A percentile compares a stretch with the other conserved stretches of the same genome.
These are phyloP conservation scores for Aschersonia sp. DNA, from an alignment of 2,329 filamentous ascomycete species.

Conservation along the genomic window DNA sequence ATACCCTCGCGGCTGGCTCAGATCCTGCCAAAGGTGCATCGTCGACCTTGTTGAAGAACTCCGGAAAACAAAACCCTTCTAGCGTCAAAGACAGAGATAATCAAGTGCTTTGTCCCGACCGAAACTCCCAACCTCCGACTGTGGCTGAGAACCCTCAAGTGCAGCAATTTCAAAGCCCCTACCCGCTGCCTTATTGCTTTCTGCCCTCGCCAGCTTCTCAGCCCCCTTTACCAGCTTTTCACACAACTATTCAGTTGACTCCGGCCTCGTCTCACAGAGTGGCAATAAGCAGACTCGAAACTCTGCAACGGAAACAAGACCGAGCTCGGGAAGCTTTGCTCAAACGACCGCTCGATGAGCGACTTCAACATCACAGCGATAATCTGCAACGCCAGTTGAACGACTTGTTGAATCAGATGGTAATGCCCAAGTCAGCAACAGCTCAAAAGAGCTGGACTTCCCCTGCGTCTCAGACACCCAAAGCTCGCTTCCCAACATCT, in stretches of 20 bases:
- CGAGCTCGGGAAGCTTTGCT: conserved; percentile 11
- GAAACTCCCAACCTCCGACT: no score
- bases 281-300: conserved; percentile 7
- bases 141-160: no score
- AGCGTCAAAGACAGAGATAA: no score
- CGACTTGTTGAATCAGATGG: conserved; percentile 9
- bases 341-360: conserved; percentile 8
- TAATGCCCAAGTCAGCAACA: neutral
- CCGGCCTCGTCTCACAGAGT: neutral
- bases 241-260: neutral
- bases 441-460: neutral
- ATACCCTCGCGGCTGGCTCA: no score
- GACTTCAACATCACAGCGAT: conserved; percentile 11
- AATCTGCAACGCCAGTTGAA: conserved; percentile 16
- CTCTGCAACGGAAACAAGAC: conserved; percentile 14
- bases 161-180: no score
- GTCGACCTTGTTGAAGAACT: no score
- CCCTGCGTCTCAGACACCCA: neutral
- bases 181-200: no score
- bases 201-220: no score
- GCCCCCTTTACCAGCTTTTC: no score
- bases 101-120: no score
- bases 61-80: no score
- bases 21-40: no score
- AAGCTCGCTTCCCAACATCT: neutral